A percentile compares a stretch with the other conserved stretches of the same genome.
Evolutionary conservation across 2,329 filamentous ascomycete genomes (phyloP).

Genomic region (Scedosporium boydii): DNA sequence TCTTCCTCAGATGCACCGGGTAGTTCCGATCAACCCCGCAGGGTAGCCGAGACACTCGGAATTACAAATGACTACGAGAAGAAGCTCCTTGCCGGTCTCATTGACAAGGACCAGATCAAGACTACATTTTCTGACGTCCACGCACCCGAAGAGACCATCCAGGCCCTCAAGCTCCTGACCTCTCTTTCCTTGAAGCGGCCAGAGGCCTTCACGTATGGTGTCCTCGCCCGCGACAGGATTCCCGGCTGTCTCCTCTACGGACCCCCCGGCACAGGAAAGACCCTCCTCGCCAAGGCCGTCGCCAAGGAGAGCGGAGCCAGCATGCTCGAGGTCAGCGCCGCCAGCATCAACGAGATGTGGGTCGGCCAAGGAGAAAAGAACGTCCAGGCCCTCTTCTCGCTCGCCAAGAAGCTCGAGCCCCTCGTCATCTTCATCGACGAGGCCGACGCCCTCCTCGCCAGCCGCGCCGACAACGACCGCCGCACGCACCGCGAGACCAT

Average conservation of each 20-base stretch:
- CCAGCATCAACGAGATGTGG: constrained; percentile 91
- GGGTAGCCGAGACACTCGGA: background rate
- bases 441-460: constrained; percentile 83
- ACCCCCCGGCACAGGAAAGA: constrained; percentile 73
- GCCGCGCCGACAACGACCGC: constrained; percentile 56
- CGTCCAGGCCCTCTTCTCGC: constrained; percentile 79
- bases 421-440: constrained; percentile 97
- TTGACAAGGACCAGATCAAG: constrained; percentile 71
- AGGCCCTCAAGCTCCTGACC: constrained; percentile 80
- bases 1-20: background rate
- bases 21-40: background rate
- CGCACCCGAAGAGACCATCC: constrained; percentile 70
- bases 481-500: constrained; percentile 79
- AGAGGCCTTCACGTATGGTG: constrained; percentile 93
- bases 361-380: constrained; percentile 96
- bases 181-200: constrained; percentile 78
- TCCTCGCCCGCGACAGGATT: constrained; percentile 83
- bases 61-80: constrained; percentile 53
- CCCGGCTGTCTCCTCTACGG: constrained; percentile 83
- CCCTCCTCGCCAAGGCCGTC: constrained; percentile 58
- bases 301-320: constrained; percentile 60
- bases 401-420: constrained; percentile 84
- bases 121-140: constrained; percentile 86
- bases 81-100: constrained; percentile 69
- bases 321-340: constrained; percentile 81